These are phyloP conservation scores for Lachancea nothofagi DNA, from an alignment of 805 yeast species.

Conservation along the genomic window DNA sequence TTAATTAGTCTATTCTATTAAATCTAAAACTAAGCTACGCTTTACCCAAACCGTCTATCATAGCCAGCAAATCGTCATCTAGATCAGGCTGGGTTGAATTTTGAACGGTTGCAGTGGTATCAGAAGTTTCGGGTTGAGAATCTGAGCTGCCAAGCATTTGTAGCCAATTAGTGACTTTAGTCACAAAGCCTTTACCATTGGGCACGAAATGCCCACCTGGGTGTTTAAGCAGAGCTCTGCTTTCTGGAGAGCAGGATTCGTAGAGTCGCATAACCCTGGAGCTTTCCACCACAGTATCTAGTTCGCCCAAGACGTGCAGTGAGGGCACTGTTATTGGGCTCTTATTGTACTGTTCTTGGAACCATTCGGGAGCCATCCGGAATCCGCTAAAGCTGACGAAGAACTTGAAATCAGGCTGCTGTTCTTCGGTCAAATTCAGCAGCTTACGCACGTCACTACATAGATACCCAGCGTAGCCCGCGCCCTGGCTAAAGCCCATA, in stretches of 20 bases:
- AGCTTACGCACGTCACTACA: constrained; percentile 50
- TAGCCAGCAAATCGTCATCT: constrained; percentile 34
- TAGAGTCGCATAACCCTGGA: constrained; percentile 57
- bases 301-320: constrained; percentile 79
- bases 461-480: constrained; percentile 70
- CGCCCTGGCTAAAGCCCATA: constrained; percentile 92
- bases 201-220: constrained; percentile 98
- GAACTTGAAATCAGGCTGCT: constrained; percentile 54
- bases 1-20: background rate
- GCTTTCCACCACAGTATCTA: constrained; percentile 82
- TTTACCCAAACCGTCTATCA: constrained; percentile 39
- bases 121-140: constrained; percentile 7
- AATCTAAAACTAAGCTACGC: constrained; percentile 11
- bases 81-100: constrained; percentile 17
- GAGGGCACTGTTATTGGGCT: constrained; percentile 37
- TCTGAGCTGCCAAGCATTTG: constrained; percentile 9
- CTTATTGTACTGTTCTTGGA: constrained; percentile 27
- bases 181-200: constrained; percentile 50
- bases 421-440: constrained; percentile 32
- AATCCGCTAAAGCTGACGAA: constrained; percentile 72
- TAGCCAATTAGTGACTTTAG: constrained; percentile 35
- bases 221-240: constrained; percentile 56
- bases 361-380: constrained; percentile 30
- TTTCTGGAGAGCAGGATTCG: constrained; percentile 41
- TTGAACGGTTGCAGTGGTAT: background rate